Evolutionary conservation across 208 protist genomes (phyloP).

Genomic region (Trypanosoma caninum): DNA sequence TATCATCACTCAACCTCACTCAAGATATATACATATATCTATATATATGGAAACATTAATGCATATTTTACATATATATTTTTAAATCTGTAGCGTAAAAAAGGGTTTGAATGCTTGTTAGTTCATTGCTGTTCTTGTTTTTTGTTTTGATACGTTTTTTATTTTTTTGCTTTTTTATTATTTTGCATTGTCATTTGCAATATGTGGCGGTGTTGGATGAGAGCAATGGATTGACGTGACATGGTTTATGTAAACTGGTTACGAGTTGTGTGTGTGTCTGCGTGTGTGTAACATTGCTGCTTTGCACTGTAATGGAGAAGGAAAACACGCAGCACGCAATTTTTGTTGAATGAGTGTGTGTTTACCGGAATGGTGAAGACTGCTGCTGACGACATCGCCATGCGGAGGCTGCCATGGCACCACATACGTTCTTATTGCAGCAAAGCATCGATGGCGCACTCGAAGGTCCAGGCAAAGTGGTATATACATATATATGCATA

Average conservation of each 20-base stretch:
- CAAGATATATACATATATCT: too few relatives aligned
- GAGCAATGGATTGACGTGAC: neutral
- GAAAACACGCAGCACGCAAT: slow-evolving; percentile 48
- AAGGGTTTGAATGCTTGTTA: too few relatives aligned
- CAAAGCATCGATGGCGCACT: slow-evolving; percentile 26
- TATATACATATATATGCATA: slow-evolving; percentile 41
- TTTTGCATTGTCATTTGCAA: neutral
- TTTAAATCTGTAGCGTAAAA: too few relatives aligned
- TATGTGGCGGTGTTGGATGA: neutral
- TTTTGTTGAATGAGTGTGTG: neutral
- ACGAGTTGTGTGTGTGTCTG: slow-evolving; percentile 38
- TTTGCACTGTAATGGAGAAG: slow-evolving; percentile 67
- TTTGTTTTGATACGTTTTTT: neutral
- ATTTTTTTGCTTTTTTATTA: neutral
- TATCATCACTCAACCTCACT: too few relatives aligned
- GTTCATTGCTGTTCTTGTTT: too few relatives aligned
- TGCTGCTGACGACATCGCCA: neutral
- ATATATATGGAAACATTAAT: too few relatives aligned
- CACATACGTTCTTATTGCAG: slow-evolving; percentile 44
- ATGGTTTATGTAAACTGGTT: slow-evolving; percentile 26
- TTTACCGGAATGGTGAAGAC: neutral
- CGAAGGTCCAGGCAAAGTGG: neutral
- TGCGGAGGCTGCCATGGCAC: slow-evolving; percentile 1
- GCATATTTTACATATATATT: too few relatives aligned
- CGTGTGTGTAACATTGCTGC: slow-evolving; percentile 35